Conservation (phyloP, 2,329 filamentous ascomycete genomes). For the Purpureocillium takamizusanense region DNA sequence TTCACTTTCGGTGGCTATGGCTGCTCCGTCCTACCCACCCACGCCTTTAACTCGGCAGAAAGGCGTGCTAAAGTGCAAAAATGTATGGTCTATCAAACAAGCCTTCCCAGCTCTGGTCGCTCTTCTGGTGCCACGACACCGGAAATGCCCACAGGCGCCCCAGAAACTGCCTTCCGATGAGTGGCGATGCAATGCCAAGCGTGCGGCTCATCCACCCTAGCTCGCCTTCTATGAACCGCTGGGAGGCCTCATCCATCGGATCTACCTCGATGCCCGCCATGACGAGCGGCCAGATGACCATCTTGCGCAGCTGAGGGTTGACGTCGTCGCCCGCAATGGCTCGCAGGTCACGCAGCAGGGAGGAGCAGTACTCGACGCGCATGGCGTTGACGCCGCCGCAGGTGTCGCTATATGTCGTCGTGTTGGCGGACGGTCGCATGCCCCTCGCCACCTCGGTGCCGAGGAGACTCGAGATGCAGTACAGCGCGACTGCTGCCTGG, state of each 20-base stretch:
- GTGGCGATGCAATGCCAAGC: conserved; percentile 10
- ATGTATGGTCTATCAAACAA: background rate
- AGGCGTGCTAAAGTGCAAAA: too few species aligned
- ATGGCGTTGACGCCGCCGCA: background rate
- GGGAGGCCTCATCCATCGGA: conserved; percentile 4
- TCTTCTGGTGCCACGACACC: background rate
- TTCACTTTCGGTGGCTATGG: too few species aligned
- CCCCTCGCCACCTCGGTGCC: too few species aligned
- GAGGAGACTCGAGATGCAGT: too few species aligned
- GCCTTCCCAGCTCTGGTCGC: background rate
- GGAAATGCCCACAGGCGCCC: conserved; percentile 8
- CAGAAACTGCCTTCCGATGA: conserved; percentile 10
- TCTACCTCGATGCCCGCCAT: conserved; percentile 14
- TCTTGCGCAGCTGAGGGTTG: conserved; percentile 7
- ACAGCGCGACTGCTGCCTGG: too few species aligned
- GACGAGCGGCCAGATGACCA: conserved; percentile 15
- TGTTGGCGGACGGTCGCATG: conserved; percentile 2
- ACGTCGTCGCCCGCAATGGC: conserved; percentile 1
- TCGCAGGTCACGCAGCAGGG: conserved; percentile 6
- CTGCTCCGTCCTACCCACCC: too few species aligned
- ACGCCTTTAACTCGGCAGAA: too few species aligned
- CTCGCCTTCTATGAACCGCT: conserved; percentile 8
- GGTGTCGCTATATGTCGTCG: background rate
- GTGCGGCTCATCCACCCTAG: conserved; percentile 9
- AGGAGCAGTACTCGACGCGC: background rate